Base-by-base conservation (phyloP, 345 rosid species). In the Cardamine occulta region DNA sequence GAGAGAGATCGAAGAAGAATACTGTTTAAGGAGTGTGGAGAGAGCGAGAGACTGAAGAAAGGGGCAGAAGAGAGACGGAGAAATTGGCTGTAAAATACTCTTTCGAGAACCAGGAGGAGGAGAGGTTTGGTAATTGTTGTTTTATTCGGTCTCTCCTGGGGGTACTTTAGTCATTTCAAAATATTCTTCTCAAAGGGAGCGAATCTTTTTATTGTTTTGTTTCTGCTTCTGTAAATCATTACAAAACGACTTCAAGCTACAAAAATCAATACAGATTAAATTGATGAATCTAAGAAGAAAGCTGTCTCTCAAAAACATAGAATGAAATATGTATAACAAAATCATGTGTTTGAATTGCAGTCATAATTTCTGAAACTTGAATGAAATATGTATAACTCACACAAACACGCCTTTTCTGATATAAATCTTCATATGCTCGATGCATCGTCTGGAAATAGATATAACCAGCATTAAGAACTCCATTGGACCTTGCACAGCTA, bases 401-500 rank as follows among this genome's bases (percentile, higher is more conserved):
- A 66, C 3, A 74, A 81, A 68, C 18, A 13, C 76, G 80, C 73
- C 74, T 88, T 79, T 79, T 87, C 68, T 79, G 3, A 53, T 84
- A 76, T 4, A 79, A 52, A 67, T 91, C 93, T 74, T 86, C 86
- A 78, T 88, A 90, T 65, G 81, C 88, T 74, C 40, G 85, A 80
- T 88, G 91, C 91, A 94, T 89, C 0, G 92, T 85, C 87, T 87
- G 92, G 81, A 90, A 90, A 85, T 96, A 86, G 63, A 88, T 72
- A 80, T 90, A 94, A 71, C 97, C 97, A 79, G 99, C 97, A 85
- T 92, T 88, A 65, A 94, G 85, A 82, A 92, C 83, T 73, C 99
- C 99, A 72, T 94, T 94, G 44, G 99, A 90, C 82, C 98, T 88
- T 80, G 98, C 94, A 87, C 84, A 85, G 48, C 91, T 86, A 69